Conservation (phyloP, 108 stramenopile species). For the Skeletonema menzelii region DNA sequence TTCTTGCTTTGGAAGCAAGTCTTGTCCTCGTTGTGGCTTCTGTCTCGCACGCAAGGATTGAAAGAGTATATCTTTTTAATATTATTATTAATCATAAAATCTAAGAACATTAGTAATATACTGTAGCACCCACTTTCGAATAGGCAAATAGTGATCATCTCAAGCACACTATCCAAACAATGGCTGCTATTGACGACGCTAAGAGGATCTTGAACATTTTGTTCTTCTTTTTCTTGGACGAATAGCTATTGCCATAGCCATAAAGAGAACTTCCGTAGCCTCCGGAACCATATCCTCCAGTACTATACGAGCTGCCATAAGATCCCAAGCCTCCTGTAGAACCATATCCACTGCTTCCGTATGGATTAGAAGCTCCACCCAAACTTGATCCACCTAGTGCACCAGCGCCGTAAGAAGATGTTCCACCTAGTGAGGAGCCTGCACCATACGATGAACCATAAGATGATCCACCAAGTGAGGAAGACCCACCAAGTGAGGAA, state of each 20-base stretch:
- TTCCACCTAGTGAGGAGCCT: neutral
- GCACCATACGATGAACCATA: conserved; percentile 19
- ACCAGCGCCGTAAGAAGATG: neutral
- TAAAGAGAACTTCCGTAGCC: conserved; percentile 14
- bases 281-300: conserved; percentile 6
- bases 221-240: conserved; percentile 28
- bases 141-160: conserved; percentile 8
- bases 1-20: conserved; percentile 16
- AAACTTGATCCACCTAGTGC: neutral
- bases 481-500: conserved; percentile 1
- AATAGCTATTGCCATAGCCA: conserved; percentile 3
- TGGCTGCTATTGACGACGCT: conserved; percentile 41
- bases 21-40: conserved; percentile 19
- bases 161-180: conserved; percentile 43
- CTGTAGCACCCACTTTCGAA: neutral
- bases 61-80: neutral
- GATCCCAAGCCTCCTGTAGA: neutral
- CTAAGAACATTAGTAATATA: neutral
- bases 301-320: neutral
- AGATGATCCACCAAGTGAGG: conserved; percentile 2
- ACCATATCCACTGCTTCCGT: neutral
- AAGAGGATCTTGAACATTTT: conserved; percentile 42
- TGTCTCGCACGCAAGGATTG: conserved; percentile 5
- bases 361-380: neutral
- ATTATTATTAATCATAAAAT: neutral